Evolutionary conservation across 2,329 filamentous ascomycete species (phyloP).

Genomic region (Pseudogymnoascus sp.): DNA sequence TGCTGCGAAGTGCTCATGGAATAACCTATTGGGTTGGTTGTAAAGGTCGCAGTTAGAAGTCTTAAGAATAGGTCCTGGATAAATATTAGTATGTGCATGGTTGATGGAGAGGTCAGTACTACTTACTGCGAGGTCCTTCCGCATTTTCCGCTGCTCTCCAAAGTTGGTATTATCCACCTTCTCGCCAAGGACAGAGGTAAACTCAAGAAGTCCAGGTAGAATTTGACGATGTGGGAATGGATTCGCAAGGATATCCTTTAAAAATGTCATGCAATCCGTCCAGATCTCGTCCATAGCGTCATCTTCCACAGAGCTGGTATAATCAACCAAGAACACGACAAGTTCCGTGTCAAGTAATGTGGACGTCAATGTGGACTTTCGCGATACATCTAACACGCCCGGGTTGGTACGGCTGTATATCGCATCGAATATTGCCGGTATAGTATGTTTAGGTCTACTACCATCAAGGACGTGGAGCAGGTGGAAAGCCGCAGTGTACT

Average conservation of each 20-base stretch:
- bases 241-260: constrained; percentile 84
- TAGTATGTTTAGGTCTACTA: constrained; percentile 81
- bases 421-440: constrained; percentile 91
- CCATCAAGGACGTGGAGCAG: constrained; percentile 86
- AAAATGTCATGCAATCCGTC: constrained; percentile 85
- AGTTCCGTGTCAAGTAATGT: constrained; percentile 77
- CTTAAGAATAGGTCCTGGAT: constrained; percentile 77
- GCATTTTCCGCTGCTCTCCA: constrained; percentile 87
- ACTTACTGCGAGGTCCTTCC: constrained; percentile 77
- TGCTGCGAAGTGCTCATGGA: constrained; percentile 47
- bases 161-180: constrained; percentile 98
- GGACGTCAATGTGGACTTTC: constrained; percentile 83
- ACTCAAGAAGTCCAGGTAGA: constrained; percentile 76
- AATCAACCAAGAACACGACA: constrained; percentile 82
- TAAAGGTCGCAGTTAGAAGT: constrained; percentile 87
- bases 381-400: constrained; percentile 63
- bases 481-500: constrained; percentile 65
- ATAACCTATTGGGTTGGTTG: constrained; percentile 72
- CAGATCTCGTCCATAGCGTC: constrained; percentile 98
- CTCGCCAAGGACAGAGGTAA: constrained; percentile 80
- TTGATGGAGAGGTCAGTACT: not conserved
- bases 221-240: constrained; percentile 93
- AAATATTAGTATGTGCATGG: constrained; percentile 24
- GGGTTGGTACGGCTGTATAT: constrained; percentile 94
- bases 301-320: constrained; percentile 83